Conservation (phyloP, 495 filamentous ascomycete species). For the Neurospora terricola region DNA sequence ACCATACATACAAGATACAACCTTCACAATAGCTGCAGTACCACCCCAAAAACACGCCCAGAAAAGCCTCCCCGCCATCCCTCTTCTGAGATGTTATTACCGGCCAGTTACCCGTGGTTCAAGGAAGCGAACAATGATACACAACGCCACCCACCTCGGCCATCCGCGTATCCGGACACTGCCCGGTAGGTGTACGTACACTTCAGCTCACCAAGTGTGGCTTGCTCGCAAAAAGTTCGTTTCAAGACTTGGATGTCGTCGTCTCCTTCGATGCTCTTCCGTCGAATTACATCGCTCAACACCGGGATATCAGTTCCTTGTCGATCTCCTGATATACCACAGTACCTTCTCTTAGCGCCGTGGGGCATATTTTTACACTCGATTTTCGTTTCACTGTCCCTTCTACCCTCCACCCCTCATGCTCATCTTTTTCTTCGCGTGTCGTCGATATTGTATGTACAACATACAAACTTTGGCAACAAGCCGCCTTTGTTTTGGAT, state of each 20-base stretch:
- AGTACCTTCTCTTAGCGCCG: background rate
- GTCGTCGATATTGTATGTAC: background rate
- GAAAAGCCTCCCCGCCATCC: background rate
- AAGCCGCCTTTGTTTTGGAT: background rate
- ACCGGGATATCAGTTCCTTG: background rate
- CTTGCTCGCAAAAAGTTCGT: background rate
- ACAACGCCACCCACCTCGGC: background rate
- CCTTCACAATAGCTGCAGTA: background rate
- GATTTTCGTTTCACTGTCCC: background rate
- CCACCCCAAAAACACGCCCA: background rate
- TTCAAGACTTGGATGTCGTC: background rate
- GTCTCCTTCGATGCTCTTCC: background rate
- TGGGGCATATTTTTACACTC: background rate
- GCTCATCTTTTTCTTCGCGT: background rate
- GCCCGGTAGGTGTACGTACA: background rate
- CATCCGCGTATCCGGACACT: background rate
- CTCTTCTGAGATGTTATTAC: background rate
- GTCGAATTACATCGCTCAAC: background rate
- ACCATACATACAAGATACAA: background rate
- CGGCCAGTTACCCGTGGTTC: background rate
- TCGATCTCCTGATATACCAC: background rate
- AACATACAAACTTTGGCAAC: background rate
- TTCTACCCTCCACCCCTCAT: background rate
- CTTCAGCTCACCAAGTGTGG: background rate
- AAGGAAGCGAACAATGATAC: background rate